Percentiles rank a stretch among this genome's conserved stretches.
phyloP scores from a whole-genome alignment of 2,329 filamentous ascomycete species.

The Fusarium chlamydosporum region DNA sequence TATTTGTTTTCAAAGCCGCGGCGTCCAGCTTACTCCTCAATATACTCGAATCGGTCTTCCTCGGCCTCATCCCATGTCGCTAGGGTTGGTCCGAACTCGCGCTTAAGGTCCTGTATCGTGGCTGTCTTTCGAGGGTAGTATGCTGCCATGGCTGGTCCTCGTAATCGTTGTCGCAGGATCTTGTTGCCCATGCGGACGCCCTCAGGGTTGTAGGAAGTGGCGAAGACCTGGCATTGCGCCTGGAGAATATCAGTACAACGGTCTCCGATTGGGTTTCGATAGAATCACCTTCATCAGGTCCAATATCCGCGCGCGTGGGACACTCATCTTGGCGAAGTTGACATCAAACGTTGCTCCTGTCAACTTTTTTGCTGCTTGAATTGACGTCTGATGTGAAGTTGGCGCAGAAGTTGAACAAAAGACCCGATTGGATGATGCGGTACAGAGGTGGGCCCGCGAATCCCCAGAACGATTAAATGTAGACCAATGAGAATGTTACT shows the following conservation, averaged over 20 bases:
- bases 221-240: conserved; percentile 94
- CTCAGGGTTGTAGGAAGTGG: conserved; percentile 89
- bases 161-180: conserved; percentile 87
- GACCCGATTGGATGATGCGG: conserved; percentile 38
- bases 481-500: conserved; percentile 11
- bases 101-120: conserved; percentile 80
- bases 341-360: conserved; percentile 39
- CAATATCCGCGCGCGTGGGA: conserved; percentile 72
- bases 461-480: background rate
- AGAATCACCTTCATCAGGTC: conserved; percentile 82
- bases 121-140: conserved; percentile 88
- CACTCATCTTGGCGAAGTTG: conserved; percentile 67
- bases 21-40: conserved; percentile 69
- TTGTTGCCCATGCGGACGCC: conserved; percentile 89
- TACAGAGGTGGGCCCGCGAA: background rate
- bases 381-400: conserved; percentile 48
- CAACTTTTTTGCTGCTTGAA: conserved; percentile 51
- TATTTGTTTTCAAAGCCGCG: background rate
- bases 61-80: conserved; percentile 81
- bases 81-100: conserved; percentile 75
- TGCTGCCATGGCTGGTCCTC: conserved; percentile 83
- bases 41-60: conserved; percentile 82
- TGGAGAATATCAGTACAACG: conserved; percentile 58
- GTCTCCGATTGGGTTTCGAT: background rate
- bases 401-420: conserved; percentile 36